Evolutionary conservation across 805 yeast genomes (phyloP), one percentile per base, ranked within the genome.

Genomic region (Tanozyma kutaoensis): DNA sequence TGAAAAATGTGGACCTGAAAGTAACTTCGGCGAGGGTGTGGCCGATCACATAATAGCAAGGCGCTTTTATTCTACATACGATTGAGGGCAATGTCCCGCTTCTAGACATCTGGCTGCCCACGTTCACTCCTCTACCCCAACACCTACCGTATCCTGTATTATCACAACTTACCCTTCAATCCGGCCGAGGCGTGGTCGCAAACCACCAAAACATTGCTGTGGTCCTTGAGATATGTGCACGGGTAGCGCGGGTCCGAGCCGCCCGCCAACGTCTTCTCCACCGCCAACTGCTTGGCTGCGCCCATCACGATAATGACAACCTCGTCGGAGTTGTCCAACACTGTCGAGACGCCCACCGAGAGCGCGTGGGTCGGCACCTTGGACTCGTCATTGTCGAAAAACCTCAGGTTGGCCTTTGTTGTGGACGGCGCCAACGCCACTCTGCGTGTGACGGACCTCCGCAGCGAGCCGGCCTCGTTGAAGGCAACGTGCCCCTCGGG

Each of bases 401-500:
- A 69, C 24, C 76, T 51, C 11, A 65, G 56, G 43, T 70, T 70
- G 24, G 75, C 76, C 18, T 50, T 43, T 21, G 69, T 59, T 6
- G 76, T 70, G 22, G 65, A 53, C 24, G 55, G 52, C 10, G 59
- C 76, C 28, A 70, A 52, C 3, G 42, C 38, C 22, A 70, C 68
- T 31, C 48, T 45, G 32, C 76, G 50, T 2, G 76, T 70, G 16
- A 30, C 43, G 8, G 68, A 56, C 32, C 46, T 43, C 31, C 69
- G 55, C 2, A 55, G 15, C 5, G 72, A 64, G 8, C 76, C 76
- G 12, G 62, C 53, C 46, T 70, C 76, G 46, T 70, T 70, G 40
- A 70, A 70, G 2, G 76, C 76, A 37, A 70, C 52, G 42, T 70
- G 76, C 17, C 76, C 76, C 39, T 70, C 71, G 11, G 72, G 69